Evolutionary conservation across 2,329 filamentous ascomycete species (phyloP).

Genomic region (Ascochyta rabiei): DNA sequence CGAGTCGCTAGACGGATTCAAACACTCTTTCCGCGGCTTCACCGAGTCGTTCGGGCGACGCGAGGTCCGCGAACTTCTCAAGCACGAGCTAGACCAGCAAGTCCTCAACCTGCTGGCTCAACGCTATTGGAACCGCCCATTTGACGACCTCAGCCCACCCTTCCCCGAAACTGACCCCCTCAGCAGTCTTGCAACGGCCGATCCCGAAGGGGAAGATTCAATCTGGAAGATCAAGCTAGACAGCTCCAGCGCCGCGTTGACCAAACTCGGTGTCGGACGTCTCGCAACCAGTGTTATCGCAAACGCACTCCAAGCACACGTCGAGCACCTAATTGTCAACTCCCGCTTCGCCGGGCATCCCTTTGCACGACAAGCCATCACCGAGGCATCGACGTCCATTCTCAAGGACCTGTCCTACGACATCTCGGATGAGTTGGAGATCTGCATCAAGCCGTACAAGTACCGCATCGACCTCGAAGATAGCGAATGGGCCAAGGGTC

Average conservation of each 20-base stretch:
- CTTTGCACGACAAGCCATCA: constrained; percentile 90
- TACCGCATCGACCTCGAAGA: constrained; percentile 96
- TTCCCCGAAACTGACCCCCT: constrained; percentile 74
- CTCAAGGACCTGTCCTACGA: constrained; percentile 94
- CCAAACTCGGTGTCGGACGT: constrained; percentile 91
- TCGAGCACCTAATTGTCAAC: constrained; percentile 76
- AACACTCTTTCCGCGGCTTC: constrained; percentile 96
- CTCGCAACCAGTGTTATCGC: constrained; percentile 91
- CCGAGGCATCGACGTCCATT: constrained; percentile 86
- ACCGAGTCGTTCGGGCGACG: constrained; percentile 86
- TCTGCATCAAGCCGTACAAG: constrained; percentile 99
- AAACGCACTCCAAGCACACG: constrained; percentile 80
- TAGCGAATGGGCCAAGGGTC: constrained; percentile 82
- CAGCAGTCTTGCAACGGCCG: constrained; percentile 80
- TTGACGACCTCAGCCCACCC: constrained; percentile 76
- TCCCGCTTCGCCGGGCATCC: constrained; percentile 91
- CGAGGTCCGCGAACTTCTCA: constrained; percentile 87
- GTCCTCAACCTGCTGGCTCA: constrained; percentile 92
- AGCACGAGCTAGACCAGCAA: constrained; percentile 90
- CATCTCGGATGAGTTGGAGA: constrained; percentile 96
- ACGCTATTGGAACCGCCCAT: constrained; percentile 95
- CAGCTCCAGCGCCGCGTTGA: constrained; percentile 85
- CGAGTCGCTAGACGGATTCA: constrained; percentile 93
- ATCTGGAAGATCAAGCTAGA: constrained; percentile 97
- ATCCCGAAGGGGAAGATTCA: constrained; percentile 71